These are phyloP conservation scores for Brassica rapa DNA, from an alignment of 345 rosid species.

Conservation along the genomic window DNA sequence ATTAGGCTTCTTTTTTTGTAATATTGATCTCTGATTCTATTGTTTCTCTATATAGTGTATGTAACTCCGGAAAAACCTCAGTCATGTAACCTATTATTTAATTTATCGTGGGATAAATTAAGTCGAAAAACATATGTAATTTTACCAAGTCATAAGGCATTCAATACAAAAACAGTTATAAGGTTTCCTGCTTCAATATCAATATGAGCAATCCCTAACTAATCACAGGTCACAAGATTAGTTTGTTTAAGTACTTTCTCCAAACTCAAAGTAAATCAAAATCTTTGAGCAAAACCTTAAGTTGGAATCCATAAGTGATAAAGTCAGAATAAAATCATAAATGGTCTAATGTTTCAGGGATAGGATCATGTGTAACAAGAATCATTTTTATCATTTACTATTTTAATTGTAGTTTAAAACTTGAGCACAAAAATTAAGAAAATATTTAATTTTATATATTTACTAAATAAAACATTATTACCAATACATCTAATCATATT, in stretches of 20 bases:
- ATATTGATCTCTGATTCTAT: conserved; percentile 14
- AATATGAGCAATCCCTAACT: background rate
- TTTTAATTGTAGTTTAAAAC: too few relatives aligned
- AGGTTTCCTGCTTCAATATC: background rate
- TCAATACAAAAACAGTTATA: background rate
- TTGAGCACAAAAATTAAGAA: too few relatives aligned
- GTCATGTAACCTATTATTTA: conserved; percentile 18
- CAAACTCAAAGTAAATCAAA: background rate
- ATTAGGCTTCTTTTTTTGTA: background rate
- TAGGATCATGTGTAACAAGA: too few relatives aligned
- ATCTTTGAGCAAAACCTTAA: background rate
- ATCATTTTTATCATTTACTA: too few relatives aligned
- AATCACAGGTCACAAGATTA: background rate
- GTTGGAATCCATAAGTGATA: background rate
- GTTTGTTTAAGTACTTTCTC: conserved; percentile 8
- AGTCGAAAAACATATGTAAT: conserved; percentile 5
- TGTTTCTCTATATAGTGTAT: conserved; percentile 10
- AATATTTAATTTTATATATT: too few relatives aligned
- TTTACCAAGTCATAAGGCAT: background rate
- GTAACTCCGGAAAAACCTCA: background rate
- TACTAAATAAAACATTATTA: too few relatives aligned
- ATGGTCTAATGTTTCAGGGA: too few relatives aligned
- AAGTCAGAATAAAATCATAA: too few relatives aligned
- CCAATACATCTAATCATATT: too few relatives aligned
- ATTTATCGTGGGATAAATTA: background rate